Evolutionary conservation across 1,139 yeast genomes (phyloP), one percentile per base, ranked within the genome.

Genomic region (Suhomyces bribrorum): DNA sequence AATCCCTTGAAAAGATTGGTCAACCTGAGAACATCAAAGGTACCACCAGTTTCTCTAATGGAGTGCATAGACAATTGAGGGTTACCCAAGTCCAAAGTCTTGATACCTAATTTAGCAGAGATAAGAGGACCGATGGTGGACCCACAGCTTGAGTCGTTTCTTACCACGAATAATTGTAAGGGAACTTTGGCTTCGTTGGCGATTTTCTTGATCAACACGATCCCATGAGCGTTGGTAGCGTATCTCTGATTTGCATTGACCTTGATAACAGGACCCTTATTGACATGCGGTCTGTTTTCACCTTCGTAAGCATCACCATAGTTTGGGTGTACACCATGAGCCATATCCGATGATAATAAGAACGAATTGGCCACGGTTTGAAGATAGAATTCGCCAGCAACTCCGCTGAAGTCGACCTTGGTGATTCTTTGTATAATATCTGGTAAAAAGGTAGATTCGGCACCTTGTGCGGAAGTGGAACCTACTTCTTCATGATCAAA

Each of bases 401-500:
- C 12, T 5, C 49, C 49, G 7, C 49, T 51, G 31, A 59, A 56
- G 44, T 59, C 53, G 15, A 77, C 56, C 7, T 70, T 64, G 5
- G 89, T 76, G 38, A 89, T 62, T 53, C 96, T 77, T 41, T 76
- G 78, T 37, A 89, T 61, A 8, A 86, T 73, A 50, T 89, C 88
- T 13, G 94, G 94, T 38, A 92, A 68, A 57, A 92, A 86, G 38
- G 90, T 84, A 2, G 97, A 89, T 55, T 87, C 92, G 2, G 98
- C 98, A 46, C 98, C 98, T 61, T 92, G 97, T 8, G 96, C 96
- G 25, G 96, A 85, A 8, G 80, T 72, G 4, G 96, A 88, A 0
- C 98, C 98, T 51, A 92, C 77, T 63, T 90, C 98, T 63, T 92
- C 98, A 61, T 92, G 97, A 61, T 90, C 97, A 61, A 90, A 90